Base-by-base conservation (phyloP, 192 early-diverging fungal species). In the Haplosporangium gracile region DNA sequence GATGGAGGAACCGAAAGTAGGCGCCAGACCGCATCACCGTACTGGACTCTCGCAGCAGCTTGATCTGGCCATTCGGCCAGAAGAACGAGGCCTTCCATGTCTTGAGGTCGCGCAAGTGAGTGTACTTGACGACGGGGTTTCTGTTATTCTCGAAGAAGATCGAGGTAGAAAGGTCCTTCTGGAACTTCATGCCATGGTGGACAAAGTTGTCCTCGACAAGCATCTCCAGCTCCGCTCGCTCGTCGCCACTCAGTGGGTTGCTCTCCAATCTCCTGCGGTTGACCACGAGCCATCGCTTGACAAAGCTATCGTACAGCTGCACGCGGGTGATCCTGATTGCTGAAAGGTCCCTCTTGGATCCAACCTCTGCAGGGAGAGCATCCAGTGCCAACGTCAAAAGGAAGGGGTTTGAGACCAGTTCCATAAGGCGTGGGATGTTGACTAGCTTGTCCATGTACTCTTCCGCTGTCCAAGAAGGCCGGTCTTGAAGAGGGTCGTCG, bases 291-390 rank as follows among this genome's bases (percentile, higher is more conserved):
- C 71, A 72, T 24, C 20, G 71, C 18, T 72, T 39, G 34, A 72
- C 42, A 13, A 72, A 72, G 20, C n/a, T 13, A 11, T 80, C 78
- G 22, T 80, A 80, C 42, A 80, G 32, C 5, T 36, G 26, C 24
- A 80, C 55, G 8, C 78, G 78, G 32, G 39, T 80, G 57, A 80
- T n/a, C 49, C 18, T 75, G 74, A 55, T 75, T 36, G 32, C 0
- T 1, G 74, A 26, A 1, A 75, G 32, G 16, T 57, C 6, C 18
- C 42, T 49, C 18, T 53, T 55, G 5, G 32, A 5, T 9, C 36
- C 74, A 0, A 40, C 20, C 74, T 49, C 13, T 55, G 74, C 32
- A 36, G 36, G 36, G 2, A 75, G 10, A 0, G 38, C 38, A 6
- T 75, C 74, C 74, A 75, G 40, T 0, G 74, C 49, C 74, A 75